Base-by-base conservation (phyloP, 352 stramenopile genomes). In the Globisporangium cederbergense region DNA sequence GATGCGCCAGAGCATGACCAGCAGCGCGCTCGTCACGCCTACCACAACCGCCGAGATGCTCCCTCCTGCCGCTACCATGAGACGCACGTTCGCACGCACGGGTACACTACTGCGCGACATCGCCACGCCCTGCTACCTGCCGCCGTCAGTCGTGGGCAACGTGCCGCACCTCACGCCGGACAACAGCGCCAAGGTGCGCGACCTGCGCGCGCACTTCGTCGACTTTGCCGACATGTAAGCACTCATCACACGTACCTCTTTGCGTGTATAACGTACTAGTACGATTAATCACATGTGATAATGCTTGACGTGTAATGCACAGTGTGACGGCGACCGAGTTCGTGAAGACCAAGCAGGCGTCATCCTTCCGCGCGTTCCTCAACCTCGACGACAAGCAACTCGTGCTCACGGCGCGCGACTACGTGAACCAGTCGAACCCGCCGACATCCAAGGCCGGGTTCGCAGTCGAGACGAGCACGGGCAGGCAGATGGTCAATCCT, bases 121-220 rank as follows among this genome's bases (percentile, higher is more conserved):
- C 20, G 14, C 67, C 43, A 90, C 84, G 70, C 84, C 84, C 36
- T 93, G 84, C 68, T 93, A 90, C 71, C 66, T 93, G 25, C 82
- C 84, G 36, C 71, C 84, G 22, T 83, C 77, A 20, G 73, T 91
- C 64, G 72, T 74, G 28, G 84, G 82, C 58, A 89, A 85, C 60
- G 72, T 91, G 38, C 82, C 84, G 22, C 81, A 90, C 70, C 63
- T 93, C 56, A 93, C 84, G 18, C 83, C 81, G 70, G 84, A 93
- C 68, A 93, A 90, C 42, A 81, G 72, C 61, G 61, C 73, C 36
- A 88, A 87, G 59, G 72, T 91, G 46, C 60, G 62, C 16, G 79
- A 84, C 20, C 58, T 91, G 58, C 86, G 73, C 32, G 81, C 82
- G 9, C 77, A 89, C 42, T 69, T 86, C 20, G 65, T 93, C 30